Evolutionary conservation across 768 basidiomycete species (phyloP).

Genomic region (Candolleomyces aberdarensis): DNA sequence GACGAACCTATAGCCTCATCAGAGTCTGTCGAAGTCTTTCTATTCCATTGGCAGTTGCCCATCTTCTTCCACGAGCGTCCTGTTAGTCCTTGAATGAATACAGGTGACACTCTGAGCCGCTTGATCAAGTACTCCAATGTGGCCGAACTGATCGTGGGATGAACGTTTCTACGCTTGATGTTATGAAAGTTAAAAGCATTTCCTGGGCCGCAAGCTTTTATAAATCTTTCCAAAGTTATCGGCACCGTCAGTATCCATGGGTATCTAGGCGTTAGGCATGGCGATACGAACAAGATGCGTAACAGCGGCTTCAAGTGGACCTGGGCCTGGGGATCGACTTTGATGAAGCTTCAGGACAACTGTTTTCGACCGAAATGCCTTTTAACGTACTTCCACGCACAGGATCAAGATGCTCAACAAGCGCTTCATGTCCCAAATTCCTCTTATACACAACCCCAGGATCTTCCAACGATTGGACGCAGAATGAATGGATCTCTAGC

Average conservation of each 20-base stretch:
- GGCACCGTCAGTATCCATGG: too few species aligned
- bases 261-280: too few species aligned
- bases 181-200: too few species aligned
- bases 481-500: background rate
- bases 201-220: background rate
- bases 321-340: background rate
- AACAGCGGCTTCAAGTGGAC: background rate
- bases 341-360: too few species aligned
- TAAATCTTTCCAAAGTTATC: too few species aligned
- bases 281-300: background rate
- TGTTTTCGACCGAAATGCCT: too few species aligned
- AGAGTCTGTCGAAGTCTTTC: background rate
- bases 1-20: background rate
- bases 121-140: conserved; percentile 2
- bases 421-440: background rate
- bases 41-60: conserved; percentile 1
- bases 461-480: background rate
- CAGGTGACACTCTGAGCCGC: background rate
- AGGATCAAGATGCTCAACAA: background rate
- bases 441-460: background rate
- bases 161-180: too few species aligned
- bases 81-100: background rate
- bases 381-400: too few species aligned
- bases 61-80: conserved; percentile 1
- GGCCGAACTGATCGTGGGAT: background rate